Evolutionary conservation across 495 filamentous ascomycete species (phyloP), one percentile per base, ranked within the genome.

Genomic region (Cairneyella variabilis): DNA sequence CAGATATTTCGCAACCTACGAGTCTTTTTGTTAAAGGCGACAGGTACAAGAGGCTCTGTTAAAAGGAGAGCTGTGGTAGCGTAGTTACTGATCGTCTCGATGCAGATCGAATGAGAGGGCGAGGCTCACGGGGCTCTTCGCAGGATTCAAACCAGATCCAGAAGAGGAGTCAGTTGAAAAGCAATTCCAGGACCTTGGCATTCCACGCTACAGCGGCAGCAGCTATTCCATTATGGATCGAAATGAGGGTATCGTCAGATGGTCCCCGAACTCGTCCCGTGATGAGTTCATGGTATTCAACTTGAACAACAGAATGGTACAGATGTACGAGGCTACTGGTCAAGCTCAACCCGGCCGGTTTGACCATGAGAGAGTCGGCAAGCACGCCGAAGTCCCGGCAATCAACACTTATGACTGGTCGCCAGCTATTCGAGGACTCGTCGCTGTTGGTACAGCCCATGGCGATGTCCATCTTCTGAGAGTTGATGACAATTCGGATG

Each of bases 351-450:
- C 66, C 21, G 77, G 74, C 5, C 66, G 66, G 6, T 73, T 95
- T 32, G 75, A 83, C 28, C 89, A 85, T 72, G 73, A 84, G 51
- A 80, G 82, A 42, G 60, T 90, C 2, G 81, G 83, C 8, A 86
- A 85, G 32, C 83, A 90, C 57, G 80, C 82, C 56, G 89, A 91
- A 60, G 79, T 97, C 16, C 91, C 91, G n/a, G 75, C 80, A 7
- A 85, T 95, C 62, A 90, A 85, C 45, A 90, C 91, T 23, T 97
- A 95, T 69, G 93, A 97, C 72, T 97, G 95, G 93, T 96, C 95
- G 0, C 85, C 89, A 9, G 74, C 77, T 16, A 65, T 71, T 21
- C 69, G 67, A 42, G 84, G 84, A 43, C 74, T 97, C 37, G 80
- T 97, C 37, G 90, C 87, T 23, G 82, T 97, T 14, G 93, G 93